phyloP scores from a whole-genome alignment of 1,284 basidiomycete genomes.

The Leccinum solheimii region DNA sequence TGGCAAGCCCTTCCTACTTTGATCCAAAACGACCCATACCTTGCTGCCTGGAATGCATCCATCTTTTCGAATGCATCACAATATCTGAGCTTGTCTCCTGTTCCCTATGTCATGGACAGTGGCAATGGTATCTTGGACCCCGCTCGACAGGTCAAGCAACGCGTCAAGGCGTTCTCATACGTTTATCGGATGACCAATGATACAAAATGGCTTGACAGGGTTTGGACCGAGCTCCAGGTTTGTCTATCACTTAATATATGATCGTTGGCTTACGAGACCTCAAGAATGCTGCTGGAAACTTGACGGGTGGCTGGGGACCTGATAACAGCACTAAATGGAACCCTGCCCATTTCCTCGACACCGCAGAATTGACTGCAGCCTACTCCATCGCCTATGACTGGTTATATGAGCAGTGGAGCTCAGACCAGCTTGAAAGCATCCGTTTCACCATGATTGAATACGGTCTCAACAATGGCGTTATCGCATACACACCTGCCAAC shows the following conservation, averaged over 20 bases:
- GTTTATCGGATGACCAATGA: slow-evolving; percentile 90
- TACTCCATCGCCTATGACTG: slow-evolving; percentile 96
- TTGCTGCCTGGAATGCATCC: slow-evolving; percentile 86
- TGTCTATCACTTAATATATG: slow-evolving; percentile 27
- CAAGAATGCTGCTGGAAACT: slow-evolving; percentile 72
- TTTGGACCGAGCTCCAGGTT: slow-evolving; percentile 82
- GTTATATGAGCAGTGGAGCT: slow-evolving; percentile 85
- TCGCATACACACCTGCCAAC: slow-evolving; percentile 48
- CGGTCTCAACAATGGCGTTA: slow-evolving; percentile 69
- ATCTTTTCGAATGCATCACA: slow-evolving; percentile 89
- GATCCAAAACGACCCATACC: slow-evolving; percentile 84
- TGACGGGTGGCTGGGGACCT: slow-evolving; percentile 63
- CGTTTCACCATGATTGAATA: slow-evolving; percentile 75
- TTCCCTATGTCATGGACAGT: slow-evolving; percentile 78
- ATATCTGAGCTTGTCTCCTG: slow-evolving; percentile 63
- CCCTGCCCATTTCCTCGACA: slow-evolving; percentile 89
- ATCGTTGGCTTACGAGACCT: neutral
- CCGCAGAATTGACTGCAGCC: slow-evolving; percentile 85
- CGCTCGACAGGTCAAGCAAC: slow-evolving; percentile 86
- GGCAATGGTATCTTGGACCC: slow-evolving; percentile 92
- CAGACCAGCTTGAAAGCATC: slow-evolving; percentile 72
- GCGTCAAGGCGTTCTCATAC: slow-evolving; percentile 92
- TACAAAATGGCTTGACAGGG: slow-evolving; percentile 83
- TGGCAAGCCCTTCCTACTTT: slow-evolving; percentile 85
- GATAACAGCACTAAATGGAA: slow-evolving; percentile 72